Percentiles rank a stretch among this genome's conserved stretches.
Conservation (phyloP, 331 rosid genomes). For the Quercus lobata region DNA sequence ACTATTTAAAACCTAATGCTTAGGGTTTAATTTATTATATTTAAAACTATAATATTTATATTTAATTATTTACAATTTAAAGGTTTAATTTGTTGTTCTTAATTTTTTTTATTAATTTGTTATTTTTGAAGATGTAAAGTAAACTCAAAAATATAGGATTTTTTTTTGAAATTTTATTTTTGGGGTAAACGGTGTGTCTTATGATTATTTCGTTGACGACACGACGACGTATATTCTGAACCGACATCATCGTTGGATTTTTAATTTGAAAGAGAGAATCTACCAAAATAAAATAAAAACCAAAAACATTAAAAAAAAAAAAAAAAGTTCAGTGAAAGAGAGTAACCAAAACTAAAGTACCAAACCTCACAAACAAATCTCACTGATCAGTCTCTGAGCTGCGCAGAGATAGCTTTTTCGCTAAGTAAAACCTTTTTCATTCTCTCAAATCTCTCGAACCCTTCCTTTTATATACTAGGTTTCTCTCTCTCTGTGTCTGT, state of each 20-base stretch:
- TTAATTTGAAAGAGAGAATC: not conserved
- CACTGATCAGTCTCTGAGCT: slow-evolving; percentile 6
- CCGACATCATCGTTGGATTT: not conserved
- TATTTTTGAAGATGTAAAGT: too few relatives aligned
- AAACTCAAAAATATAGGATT: too few relatives aligned
- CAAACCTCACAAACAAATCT: not conserved
- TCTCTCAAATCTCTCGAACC: slow-evolving; percentile 28
- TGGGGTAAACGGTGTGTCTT: not conserved
- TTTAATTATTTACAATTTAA: too few relatives aligned
- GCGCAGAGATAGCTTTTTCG: slow-evolving; percentile 31
- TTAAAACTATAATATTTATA: too few relatives aligned
- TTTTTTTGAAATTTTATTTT: too few relatives aligned
- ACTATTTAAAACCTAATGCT: too few relatives aligned
- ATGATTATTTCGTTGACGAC: not conserved
- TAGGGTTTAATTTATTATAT: too few relatives aligned
- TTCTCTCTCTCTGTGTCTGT: not conserved
- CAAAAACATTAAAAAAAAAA: not conserved
- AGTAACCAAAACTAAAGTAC: not conserved
- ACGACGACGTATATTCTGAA: slow-evolving; percentile 19
- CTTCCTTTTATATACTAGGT: slow-evolving; percentile 1
- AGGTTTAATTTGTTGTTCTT: too few relatives aligned
- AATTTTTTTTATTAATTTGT: too few relatives aligned
- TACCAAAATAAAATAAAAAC: not conserved
- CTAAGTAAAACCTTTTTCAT: slow-evolving; percentile 29
- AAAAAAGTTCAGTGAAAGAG: too few relatives aligned